Base-by-base conservation (phyloP, 441 rosid species). In the Erysimum pusillum region DNA sequence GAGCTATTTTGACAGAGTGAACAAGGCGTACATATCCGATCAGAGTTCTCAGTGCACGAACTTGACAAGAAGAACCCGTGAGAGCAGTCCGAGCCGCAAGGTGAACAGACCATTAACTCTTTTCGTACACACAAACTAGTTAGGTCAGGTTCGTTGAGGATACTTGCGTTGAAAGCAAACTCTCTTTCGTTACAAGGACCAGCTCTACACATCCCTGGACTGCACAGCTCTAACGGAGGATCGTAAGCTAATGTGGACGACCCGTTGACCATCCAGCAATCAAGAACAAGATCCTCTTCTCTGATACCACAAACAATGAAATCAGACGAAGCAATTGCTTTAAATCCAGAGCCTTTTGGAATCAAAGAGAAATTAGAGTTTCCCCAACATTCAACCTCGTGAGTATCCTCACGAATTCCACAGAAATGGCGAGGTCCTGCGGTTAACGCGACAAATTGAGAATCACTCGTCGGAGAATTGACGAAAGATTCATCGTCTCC, bases 1-100 rank as follows among this genome's bases (percentile, higher is more conserved):
- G 97, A 86, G 74, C 91, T 89, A 82, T 89, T 95, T 81, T 93
- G 99, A 85, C 99, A 95, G 62, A 95, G 92, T 12, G 98, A 95
- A 63, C 99, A 95, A 45, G 88, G 64, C 4, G 93, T 89, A 83
- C 98, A 95, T 34, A 90, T 78, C 73, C 98, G 85, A 68, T 91
- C 98, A 1, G 90, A 79, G 79, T 85, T 90, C 38, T 63, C 69
- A 3, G 90, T 86, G 59, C 99, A 92, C 0, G 85, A 73, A 69
- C 96, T 95, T 1, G 98, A 95, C 84, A 89, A 76, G 90, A 92
- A 91, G 78, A 81, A 91, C 1, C 99, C 95, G 4, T 74, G 65
- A 13, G 97, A 88, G 62, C 97, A 95, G 85, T 87, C 88, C 10
- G 86, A 81, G 8, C 92, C 99, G 62, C 97, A 93, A 25, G 93